Percentiles rank a stretch among this genome's conserved stretches.
These are phyloP conservation scores for Coleophoma crateriformis DNA, from an alignment of 2,329 filamentous ascomycete species.

Conservation along the genomic window DNA sequence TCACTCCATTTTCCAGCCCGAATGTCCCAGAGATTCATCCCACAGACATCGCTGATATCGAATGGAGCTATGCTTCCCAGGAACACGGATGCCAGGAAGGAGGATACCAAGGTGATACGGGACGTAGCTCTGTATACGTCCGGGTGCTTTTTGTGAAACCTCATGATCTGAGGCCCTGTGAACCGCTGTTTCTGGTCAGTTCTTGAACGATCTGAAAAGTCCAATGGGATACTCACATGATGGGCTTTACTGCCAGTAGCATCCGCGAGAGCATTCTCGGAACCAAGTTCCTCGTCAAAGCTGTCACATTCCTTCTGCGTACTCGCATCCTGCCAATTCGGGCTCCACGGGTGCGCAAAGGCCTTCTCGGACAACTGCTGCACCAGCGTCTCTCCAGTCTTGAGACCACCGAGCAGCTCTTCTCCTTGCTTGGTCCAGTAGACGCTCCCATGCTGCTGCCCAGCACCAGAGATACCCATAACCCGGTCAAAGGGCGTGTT, in stretches of 20 bases:
- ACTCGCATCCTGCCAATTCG: slow-evolving; percentile 97
- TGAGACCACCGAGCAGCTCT: slow-evolving; percentile 52
- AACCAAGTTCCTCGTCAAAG: slow-evolving; percentile 71
- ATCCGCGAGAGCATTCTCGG: slow-evolving; percentile 62
- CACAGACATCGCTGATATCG: slow-evolving; percentile 90
- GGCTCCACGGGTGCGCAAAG: slow-evolving; percentile 81
- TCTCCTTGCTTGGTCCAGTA: slow-evolving; percentile 79
- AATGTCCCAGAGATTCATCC: slow-evolving; percentile 97
- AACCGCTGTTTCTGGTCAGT: slow-evolving; percentile 58
- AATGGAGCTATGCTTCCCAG: slow-evolving; percentile 81
- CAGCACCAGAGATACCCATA: slow-evolving; percentile 80
- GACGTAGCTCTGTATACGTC: slow-evolving; percentile 74
- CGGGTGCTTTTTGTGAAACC: slow-evolving; percentile 75
- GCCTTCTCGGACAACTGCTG: slow-evolving; percentile 63
- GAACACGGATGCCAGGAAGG: slow-evolving; percentile 88
- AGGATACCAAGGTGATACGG: slow-evolving; percentile 90
- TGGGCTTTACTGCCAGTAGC: slow-evolving; percentile 90
- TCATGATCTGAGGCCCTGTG: slow-evolving; percentile 93
- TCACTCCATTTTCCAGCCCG: slow-evolving; percentile 67
- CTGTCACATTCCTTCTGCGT: slow-evolving; percentile 87
- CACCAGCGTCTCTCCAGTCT: slow-evolving; percentile 55
- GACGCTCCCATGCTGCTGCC: slow-evolving; percentile 96
- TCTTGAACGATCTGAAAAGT: neutral
- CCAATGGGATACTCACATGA: slow-evolving; percentile 42
- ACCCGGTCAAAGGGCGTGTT: slow-evolving; percentile 70